Conservation (phyloP, 352 stramenopile species). For the Globisporangium recalcitrans region DNA sequence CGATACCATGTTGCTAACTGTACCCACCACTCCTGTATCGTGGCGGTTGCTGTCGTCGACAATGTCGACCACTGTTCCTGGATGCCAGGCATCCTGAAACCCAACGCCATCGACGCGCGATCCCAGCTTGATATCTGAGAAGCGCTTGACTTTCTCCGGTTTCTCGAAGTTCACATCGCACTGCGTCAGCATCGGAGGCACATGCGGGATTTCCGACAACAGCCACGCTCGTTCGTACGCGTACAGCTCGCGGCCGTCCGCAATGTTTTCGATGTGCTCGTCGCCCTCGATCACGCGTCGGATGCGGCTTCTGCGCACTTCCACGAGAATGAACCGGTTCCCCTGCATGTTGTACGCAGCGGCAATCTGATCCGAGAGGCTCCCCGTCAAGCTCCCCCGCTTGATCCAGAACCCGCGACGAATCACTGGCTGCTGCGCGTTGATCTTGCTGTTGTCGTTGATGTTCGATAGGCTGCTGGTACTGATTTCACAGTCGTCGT, state of each 20-base stretch:
- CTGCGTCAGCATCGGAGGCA: constrained; percentile 25
- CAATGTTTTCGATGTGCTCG: constrained; percentile 50
- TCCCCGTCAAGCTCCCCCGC: constrained; percentile 34
- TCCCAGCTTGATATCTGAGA: constrained; percentile 45
- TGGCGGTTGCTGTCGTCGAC: constrained; percentile 12
- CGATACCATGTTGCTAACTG: not conserved
- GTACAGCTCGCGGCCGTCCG: constrained; percentile 32
- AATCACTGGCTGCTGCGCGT: constrained; percentile 16
- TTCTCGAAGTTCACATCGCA: constrained; percentile 16
- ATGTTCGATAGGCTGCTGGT: not conserved
- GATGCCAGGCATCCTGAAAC: constrained; percentile 53
- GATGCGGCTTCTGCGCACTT: constrained; percentile 66
- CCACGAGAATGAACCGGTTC: constrained; percentile 62
- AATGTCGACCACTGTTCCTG: constrained; percentile 54
- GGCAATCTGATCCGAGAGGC: constrained; percentile 48
- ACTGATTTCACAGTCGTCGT: not conserved
- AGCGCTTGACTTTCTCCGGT: constrained; percentile 17
- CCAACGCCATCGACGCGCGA: constrained; percentile 55
- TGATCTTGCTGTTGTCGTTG: not conserved
- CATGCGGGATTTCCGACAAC: constrained; percentile 43
- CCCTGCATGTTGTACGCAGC: constrained; percentile 26
- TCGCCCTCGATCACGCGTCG: constrained; percentile 62
- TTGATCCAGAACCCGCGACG: constrained; percentile 53
- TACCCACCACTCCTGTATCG: too few species aligned
- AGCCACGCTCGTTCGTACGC: constrained; percentile 71